phyloP scores from a whole-genome alignment of 495 filamentous ascomycete species.

The Penicillium chermesinum region DNA sequence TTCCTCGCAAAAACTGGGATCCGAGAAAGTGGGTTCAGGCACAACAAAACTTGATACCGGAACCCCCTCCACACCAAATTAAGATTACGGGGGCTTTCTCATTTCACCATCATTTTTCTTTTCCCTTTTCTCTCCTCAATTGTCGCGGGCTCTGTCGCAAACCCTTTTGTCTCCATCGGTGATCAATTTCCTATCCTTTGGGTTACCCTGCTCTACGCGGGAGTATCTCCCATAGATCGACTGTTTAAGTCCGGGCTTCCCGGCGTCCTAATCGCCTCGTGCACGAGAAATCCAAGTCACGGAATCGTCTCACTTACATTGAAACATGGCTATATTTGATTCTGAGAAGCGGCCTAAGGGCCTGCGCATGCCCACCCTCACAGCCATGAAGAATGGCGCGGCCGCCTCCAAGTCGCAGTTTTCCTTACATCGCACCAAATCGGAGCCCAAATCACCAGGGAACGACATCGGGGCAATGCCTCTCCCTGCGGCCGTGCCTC shows the following conservation, averaged over 20 bases:
- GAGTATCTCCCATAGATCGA: too few relatives aligned
- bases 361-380: constrained; percentile 35
- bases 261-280: too few relatives aligned
- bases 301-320: background rate
- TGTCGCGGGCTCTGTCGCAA: background rate
- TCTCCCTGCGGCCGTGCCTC: constrained; percentile 4
- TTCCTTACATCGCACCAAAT: constrained; percentile 20
- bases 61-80: constrained; percentile 4
- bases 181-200: too few relatives aligned
- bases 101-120: constrained; percentile 8
- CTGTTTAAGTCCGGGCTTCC: too few relatives aligned
- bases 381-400: constrained; percentile 26
- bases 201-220: too few relatives aligned
- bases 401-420: constrained; percentile 19
- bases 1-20: constrained; percentile 8
- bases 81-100: constrained; percentile 7
- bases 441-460: constrained; percentile 9
- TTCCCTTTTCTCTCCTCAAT: background rate
- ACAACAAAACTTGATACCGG: constrained; percentile 3
- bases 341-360: constrained; percentile 38
- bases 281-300: background rate
- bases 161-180: background rate
- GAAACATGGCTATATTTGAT: constrained; percentile 35
- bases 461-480: background rate
- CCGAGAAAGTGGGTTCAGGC: constrained; percentile 2